Percentiles rank a stretch among this genome's conserved stretches.
Conservation (phyloP, 2,329 filamentous ascomycete genomes). For the Ophiostoma ulmi region DNA sequence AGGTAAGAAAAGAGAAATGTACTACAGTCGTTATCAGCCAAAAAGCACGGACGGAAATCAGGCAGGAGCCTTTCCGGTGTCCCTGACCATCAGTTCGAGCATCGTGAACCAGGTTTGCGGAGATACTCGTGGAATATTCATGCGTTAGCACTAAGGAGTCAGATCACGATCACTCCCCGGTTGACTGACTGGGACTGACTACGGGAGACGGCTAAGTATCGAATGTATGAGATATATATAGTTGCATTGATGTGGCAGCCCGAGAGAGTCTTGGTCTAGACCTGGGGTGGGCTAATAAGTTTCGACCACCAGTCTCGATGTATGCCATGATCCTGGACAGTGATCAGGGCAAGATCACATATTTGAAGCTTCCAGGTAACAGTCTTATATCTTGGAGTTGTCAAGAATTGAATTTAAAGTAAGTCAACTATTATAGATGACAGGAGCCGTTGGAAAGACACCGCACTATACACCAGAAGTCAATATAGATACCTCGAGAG, state of each 20-base stretch:
- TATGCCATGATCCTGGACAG: background rate
- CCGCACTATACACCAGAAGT: background rate
- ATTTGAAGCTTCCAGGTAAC: background rate
- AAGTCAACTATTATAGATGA: background rate
- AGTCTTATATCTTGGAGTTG: background rate
- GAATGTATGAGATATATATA: background rate
- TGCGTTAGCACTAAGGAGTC: background rate
- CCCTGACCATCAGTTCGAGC: background rate
- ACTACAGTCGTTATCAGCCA: background rate
- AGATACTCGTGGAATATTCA: background rate
- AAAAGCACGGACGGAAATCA: background rate
- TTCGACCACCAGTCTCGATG: background rate
- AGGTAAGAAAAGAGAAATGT: slow-evolving; percentile 25
- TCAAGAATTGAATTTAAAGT: too few species aligned
- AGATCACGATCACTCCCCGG: background rate
- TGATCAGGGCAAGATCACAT: background rate
- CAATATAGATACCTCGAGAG: background rate
- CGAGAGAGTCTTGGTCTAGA: background rate
- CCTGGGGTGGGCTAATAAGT: background rate
- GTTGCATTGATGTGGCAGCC: slow-evolving; percentile 1
- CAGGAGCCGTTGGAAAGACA: background rate
- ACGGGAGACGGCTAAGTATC: background rate
- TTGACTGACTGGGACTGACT: background rate
- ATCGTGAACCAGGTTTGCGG: background rate
- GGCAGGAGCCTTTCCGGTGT: slow-evolving; percentile 6